Evolutionary conservation across 2,329 filamentous ascomycete species (phyloP).

Genomic region (Coniosporium tulheliwenetii): DNA sequence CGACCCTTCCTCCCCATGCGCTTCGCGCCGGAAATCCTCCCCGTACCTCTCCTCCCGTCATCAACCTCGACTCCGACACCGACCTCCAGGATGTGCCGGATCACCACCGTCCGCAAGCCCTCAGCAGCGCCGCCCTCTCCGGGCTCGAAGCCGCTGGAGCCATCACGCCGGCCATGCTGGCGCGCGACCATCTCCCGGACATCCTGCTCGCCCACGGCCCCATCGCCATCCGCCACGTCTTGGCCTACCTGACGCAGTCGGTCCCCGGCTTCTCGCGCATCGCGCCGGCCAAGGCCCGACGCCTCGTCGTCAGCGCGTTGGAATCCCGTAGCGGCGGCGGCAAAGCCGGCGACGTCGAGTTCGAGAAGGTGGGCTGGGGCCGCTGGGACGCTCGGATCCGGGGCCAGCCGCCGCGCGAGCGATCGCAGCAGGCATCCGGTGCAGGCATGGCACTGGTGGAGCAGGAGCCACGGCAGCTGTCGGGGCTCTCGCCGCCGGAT

Average conservation of each 20-base stretch:
- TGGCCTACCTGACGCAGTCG: slow-evolving; percentile 82
- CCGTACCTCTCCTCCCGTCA: slow-evolving; percentile 30
- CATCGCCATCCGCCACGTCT: slow-evolving; percentile 85
- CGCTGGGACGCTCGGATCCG: slow-evolving; percentile 77
- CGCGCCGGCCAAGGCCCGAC: slow-evolving; percentile 74
- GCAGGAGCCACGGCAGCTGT: slow-evolving; percentile 12
- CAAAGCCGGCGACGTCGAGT: slow-evolving; percentile 57
- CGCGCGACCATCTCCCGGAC: slow-evolving; percentile 77
- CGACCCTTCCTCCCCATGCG: slow-evolving; percentile 67
- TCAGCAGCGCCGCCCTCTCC: slow-evolving; percentile 36
- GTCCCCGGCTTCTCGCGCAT: slow-evolving; percentile 87
- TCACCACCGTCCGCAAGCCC: slow-evolving; percentile 21
- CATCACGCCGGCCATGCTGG: slow-evolving; percentile 74
- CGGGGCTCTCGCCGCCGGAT: slow-evolving; percentile 29
- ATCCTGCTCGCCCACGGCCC: slow-evolving; percentile 84
- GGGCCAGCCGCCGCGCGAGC: slow-evolving; percentile 40
- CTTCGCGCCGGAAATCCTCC: slow-evolving; percentile 38
- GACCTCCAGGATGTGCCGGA: slow-evolving; percentile 56
- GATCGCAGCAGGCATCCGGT: not conserved
- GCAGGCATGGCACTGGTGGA: not conserved
- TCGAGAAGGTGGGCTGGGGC: slow-evolving; percentile 95
- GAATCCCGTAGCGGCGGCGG: slow-evolving; percentile 56
- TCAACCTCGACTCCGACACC: slow-evolving; percentile 65
- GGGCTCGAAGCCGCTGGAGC: slow-evolving; percentile 56
- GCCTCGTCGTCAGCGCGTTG: slow-evolving; percentile 80